Percentiles rank a stretch among this genome's conserved stretches.
Evolutionary conservation across 331 rosid genomes (phyloP).

Genomic region (Acacia concinna): DNA sequence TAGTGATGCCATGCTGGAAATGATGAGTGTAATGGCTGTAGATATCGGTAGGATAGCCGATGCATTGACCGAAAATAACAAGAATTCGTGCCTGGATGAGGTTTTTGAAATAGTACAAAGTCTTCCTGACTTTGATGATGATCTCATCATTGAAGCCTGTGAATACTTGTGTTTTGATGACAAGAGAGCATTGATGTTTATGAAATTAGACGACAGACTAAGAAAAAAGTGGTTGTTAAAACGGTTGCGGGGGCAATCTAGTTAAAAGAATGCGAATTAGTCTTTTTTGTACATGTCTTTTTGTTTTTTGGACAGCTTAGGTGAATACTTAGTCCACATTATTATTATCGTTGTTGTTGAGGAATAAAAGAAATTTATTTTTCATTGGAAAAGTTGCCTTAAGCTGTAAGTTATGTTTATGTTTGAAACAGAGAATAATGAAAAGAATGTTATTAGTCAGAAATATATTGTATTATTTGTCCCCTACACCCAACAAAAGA

Average conservation of each 20-base stretch:
- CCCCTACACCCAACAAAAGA: not conserved
- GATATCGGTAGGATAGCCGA: slow-evolving; percentile 54
- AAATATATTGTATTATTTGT: too few relatives aligned
- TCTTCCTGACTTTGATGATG: slow-evolving; percentile 54
- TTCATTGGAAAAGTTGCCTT: not conserved
- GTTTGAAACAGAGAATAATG: too few relatives aligned
- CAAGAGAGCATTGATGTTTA: slow-evolving; percentile 52
- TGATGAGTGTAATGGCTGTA: slow-evolving; percentile 57
- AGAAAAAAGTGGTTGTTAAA: slow-evolving; percentile 59
- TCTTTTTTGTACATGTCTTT: slow-evolving; percentile 17
- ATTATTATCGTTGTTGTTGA: not conserved
- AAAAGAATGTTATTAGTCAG: too few relatives aligned
- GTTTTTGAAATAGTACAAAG: slow-evolving; percentile 52
- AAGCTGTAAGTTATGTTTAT: too few relatives aligned
- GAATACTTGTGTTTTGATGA: slow-evolving; percentile 54
- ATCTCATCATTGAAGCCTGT: slow-evolving; percentile 58
- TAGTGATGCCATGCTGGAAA: slow-evolving; percentile 43
- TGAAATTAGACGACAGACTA: slow-evolving; percentile 49
- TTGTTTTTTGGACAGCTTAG: not conserved
- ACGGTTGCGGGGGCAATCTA: slow-evolving; percentile 43
- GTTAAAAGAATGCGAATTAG: slow-evolving; percentile 8
- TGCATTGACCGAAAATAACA: slow-evolving; percentile 47
- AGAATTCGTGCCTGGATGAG: slow-evolving; percentile 43
- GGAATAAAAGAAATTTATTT: not conserved
- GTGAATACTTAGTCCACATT: not conserved